These are phyloP conservation scores for Aspergillus haitiensis DNA, from an alignment of 495 filamentous ascomycete genomes.

Conservation along the genomic window DNA sequence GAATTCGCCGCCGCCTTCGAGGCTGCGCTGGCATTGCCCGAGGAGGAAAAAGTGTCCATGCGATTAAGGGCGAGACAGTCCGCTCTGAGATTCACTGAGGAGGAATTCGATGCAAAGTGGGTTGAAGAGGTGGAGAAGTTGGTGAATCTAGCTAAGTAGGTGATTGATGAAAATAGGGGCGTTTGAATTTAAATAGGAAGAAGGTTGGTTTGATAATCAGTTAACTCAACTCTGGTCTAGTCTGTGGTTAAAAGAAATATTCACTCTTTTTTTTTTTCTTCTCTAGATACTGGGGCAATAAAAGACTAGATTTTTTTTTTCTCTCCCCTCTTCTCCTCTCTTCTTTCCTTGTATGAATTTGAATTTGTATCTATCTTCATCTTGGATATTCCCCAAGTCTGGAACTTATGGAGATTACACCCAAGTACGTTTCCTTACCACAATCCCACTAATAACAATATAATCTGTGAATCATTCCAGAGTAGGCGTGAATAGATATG, in stretches of 20 bases:
- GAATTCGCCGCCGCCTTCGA: slow-evolving; percentile 80
- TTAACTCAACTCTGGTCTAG: too few relatives aligned
- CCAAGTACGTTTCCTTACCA: too few relatives aligned
- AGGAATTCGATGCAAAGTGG: slow-evolving; percentile 79
- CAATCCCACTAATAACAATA: not conserved
- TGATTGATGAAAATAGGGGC: not conserved
- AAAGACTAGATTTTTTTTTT: too few relatives aligned
- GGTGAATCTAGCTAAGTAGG: slow-evolving; percentile 44
- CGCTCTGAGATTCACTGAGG: slow-evolving; percentile 82
- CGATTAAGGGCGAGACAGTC: slow-evolving; percentile 70
- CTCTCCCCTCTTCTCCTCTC: too few relatives aligned
- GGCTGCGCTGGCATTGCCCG: slow-evolving; percentile 65
- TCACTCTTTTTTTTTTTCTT: too few relatives aligned
- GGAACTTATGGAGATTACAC: too few relatives aligned
- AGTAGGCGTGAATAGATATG: not conserved
- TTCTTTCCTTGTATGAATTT: too few relatives aligned
- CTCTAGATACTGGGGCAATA: too few relatives aligned
- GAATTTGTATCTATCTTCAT: too few relatives aligned
- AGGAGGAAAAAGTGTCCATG: slow-evolving; percentile 68
- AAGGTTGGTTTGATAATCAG: too few relatives aligned
- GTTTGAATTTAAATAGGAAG: not conserved
- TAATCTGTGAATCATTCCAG: not conserved
- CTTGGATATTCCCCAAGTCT: too few relatives aligned
- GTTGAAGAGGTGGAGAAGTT: slow-evolving; percentile 67
- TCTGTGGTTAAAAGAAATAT: too few relatives aligned